Conservation (phyloP, 2,329 filamentous ascomycete species). For the Plectosphaerella sp. region DNA sequence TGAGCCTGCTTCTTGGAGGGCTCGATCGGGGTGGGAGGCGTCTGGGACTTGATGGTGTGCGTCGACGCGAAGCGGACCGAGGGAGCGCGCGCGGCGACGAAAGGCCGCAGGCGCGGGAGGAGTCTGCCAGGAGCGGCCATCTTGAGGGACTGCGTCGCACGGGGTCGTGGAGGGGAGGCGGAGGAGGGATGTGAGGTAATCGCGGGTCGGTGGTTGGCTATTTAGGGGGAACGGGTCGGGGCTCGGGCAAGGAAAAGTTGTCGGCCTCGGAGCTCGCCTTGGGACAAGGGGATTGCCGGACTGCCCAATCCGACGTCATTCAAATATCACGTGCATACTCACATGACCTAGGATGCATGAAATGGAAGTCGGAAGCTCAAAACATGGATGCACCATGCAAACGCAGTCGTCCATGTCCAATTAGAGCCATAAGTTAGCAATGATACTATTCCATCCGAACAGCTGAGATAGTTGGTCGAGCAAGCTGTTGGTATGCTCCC, state of each 20-base stretch:
- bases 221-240: background rate
- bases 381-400: too few species aligned
- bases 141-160: slow-evolving; percentile 3
- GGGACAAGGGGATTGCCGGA: background rate
- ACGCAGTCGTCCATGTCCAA: too few species aligned
- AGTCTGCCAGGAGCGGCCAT: slow-evolving; percentile 27
- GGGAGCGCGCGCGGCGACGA: slow-evolving; percentile 10
- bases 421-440: too few species aligned
- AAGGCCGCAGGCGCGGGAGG: slow-evolving; percentile 23
- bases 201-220: background rate
- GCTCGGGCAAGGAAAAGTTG: background rate
- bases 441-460: background rate
- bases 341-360: background rate
- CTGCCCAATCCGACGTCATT: background rate
- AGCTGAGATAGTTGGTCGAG: background rate
- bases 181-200: background rate
- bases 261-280: background rate
- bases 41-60: slow-evolving; percentile 20
- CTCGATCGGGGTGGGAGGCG: slow-evolving; percentile 18
- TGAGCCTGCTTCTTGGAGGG: slow-evolving; percentile 29
- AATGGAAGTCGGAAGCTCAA: background rate
- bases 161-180: background rate
- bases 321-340: background rate
- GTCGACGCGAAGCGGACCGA: slow-evolving; percentile 21
- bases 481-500: background rate